Evolutionary conservation across 257 asterid species (phyloP), one percentile per base, ranked within the genome.

Genomic region (Solanum chmielewskii): DNA sequence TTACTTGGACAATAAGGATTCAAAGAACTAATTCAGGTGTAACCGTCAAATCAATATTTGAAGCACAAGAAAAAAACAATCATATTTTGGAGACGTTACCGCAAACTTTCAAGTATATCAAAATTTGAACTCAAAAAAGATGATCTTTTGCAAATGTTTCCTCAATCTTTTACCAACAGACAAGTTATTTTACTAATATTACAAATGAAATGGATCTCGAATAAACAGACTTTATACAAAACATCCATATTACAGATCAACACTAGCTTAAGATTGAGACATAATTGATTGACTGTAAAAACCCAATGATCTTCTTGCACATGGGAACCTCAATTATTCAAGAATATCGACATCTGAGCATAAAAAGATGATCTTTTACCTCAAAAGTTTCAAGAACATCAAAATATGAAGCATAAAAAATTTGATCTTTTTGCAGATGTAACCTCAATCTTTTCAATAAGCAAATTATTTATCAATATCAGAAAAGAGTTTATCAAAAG

Each of bases 1-100:
- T 93, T 93, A 89, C 93, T 88, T 91, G 90, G 92, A 88, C 94
- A 91, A 90, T 33, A 78, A 23, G 88, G 31, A 88, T 47, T n/a
- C 52, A 83, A 87, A 52, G 15, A 89, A 25, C 84, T 77, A 77
- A 44, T 80, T 11, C 29, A 5, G 68, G 68, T 56, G 16, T 80
- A 3, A 45, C 0, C 3, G 23, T 78, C 42, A 49, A 80, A 41
- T 41, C 60, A 23, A 75, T 23, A 75, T 2, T 23, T 75, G 83
- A 14, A n/a, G 1, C 35, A n/a, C 29, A 37, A 37, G 6, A 76
- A 59, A 76, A 75, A 76, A 5, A 0, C 52, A 7, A 42, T 25
- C 9, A 44, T 44, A 13, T 78, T 2, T 77, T 78, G 83, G 14
- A 76, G 5, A 76, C 7, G 23, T 14, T 23, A 76, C 59, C 60